Base-by-base conservation (phyloP, 176 grass and related monocot species). In the Secale cereale region DNA sequence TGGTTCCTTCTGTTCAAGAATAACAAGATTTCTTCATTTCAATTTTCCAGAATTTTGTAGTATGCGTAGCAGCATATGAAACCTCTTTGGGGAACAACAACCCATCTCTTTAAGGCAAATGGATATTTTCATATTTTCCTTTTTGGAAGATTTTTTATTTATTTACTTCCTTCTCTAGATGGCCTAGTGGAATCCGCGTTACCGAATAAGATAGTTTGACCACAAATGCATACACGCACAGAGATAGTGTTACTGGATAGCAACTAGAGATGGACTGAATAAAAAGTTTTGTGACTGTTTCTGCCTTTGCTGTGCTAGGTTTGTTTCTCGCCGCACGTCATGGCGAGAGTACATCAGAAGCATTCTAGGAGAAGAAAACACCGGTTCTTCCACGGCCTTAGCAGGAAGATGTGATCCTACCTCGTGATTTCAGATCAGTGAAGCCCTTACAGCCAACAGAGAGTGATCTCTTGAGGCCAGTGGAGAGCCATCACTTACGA, bases 371-470 rank as follows among this genome's bases (percentile, higher is more conserved):
- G 96, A 90, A 95, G 89, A 71, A 95, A 95, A 77, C 92, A 98
- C 70, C 82, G 92, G 7, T 93, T 98, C 62, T 98, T 98, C 73
- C 95, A 97, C 86, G 95, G 92, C 61, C 95, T 97, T 70, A 91
- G 81, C 80, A 94, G 85, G 92, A 88, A 89, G 61, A 32, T 48
- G 65, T 89, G 71, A 89, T 45, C 13, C 33, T 3, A 12, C 10
- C 4, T 33, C 26, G 7, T 65, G 26, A 45, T 35, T 74, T 56
- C 5, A 8, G 62, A 75, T 15, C 67, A 39, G 63, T 52, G 31
- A 28, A 30, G 29, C 16, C 32, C 45, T 65, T 65, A 20, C 65
- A 39, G 8, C 28, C 14, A 45, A 15, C 3, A 2, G 37, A 30
- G 14, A 64, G 23, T 19, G 54, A 73, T 86, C 10, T 5, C 36